Conservation (phyloP, 2,329 filamentous ascomycete genomes). For the Aspergillus sp. region DNA sequence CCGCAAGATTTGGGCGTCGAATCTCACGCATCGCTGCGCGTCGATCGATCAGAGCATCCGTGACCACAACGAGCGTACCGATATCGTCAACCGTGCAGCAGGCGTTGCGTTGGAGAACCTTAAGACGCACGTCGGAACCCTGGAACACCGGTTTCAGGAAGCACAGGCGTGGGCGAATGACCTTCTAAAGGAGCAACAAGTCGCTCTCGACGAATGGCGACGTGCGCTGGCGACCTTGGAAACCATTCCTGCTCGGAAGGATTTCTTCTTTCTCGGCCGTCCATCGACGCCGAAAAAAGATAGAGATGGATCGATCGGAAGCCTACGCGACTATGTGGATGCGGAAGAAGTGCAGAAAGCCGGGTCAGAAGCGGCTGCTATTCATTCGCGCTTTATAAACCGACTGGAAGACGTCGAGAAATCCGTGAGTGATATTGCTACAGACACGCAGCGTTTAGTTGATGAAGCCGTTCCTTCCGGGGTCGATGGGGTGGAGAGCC, state of each 20-base stretch:
- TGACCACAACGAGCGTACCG: conserved; percentile 47
- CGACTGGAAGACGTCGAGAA: conserved; percentile 62
- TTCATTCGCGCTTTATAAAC: conserved; percentile 58
- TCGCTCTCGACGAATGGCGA: conserved; percentile 44
- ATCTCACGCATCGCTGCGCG: conserved; percentile 66
- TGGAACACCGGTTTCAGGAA: conserved; percentile 46
- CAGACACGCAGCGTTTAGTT: conserved; percentile 46
- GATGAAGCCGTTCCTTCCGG: conserved; percentile 49
- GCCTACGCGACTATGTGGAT: conserved; percentile 74
- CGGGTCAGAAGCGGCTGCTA: conserved; percentile 60
- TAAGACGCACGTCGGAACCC: conserved; percentile 45
- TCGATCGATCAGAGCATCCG: conserved; percentile 61
- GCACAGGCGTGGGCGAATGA: conserved; percentile 46
- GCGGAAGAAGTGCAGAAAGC: conserved; percentile 69
- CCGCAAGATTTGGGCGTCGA: conserved; percentile 74
- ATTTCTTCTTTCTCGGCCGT: conserved; percentile 41
- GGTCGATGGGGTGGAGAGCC: conserved; percentile 62
- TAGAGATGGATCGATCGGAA: conserved; percentile 51
- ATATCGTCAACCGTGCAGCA: conserved; percentile 68
- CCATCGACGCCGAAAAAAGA: conserved; percentile 40
- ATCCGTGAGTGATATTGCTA: conserved; percentile 58
- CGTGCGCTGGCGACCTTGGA: conserved; percentile 35
- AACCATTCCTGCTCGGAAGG: conserved; percentile 42
- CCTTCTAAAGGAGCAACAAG: conserved; percentile 42
- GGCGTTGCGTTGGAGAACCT: conserved; percentile 80